A percentile compares a stretch with the other conserved stretches of the same genome.
Evolutionary conservation across 192 early-diverging fungal genomes (phyloP).

Genomic region (Podila minutissima): DNA sequence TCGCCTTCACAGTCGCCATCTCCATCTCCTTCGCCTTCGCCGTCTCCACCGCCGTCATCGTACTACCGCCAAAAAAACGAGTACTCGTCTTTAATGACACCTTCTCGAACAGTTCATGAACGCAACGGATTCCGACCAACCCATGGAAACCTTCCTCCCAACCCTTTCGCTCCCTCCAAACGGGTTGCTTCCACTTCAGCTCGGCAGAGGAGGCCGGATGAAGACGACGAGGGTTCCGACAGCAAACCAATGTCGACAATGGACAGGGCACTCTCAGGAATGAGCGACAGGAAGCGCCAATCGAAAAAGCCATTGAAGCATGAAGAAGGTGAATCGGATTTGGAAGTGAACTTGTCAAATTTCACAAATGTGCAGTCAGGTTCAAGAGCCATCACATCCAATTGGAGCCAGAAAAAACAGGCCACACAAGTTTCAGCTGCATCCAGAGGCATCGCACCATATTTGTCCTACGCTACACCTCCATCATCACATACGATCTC

Average conservation of each 20-base stretch:
- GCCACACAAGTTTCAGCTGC: background rate
- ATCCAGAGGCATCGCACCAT: background rate
- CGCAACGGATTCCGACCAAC: slow-evolving; percentile 1
- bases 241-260: slow-evolving; percentile 41
- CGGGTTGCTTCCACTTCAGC: background rate
- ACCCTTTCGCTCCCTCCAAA: background rate
- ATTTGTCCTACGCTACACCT: background rate
- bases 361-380: background rate
- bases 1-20: background rate
- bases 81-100: background rate
- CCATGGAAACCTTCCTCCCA: background rate
- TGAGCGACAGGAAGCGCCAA: slow-evolving; percentile 46
- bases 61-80: background rate
- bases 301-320: slow-evolving; percentile 14
- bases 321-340: slow-evolving; percentile 6
- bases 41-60: background rate
- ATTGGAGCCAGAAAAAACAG: background rate
- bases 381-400: background rate
- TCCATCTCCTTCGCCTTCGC: background rate
- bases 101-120: slow-evolving; percentile 5
- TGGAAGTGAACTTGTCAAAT: background rate
- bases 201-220: background rate
- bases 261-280: slow-evolving; percentile 37
- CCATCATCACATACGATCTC: no score
- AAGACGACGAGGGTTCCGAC: background rate